Conservation (phyloP, 257 asterid genomes). For the Scutellaria barbata region DNA sequence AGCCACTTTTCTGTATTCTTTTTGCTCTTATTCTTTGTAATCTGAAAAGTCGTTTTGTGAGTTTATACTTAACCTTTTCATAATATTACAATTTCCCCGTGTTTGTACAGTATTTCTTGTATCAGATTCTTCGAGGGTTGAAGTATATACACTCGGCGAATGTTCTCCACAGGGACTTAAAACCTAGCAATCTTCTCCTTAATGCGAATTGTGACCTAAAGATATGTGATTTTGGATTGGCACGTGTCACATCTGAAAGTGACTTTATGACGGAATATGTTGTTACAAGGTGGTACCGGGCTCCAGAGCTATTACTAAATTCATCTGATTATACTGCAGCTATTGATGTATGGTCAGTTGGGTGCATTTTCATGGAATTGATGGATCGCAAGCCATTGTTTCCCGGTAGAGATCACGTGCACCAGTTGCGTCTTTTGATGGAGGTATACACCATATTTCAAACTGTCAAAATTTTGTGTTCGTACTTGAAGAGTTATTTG, state of each 20-base stretch:
- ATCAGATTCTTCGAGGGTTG: slow-evolving; percentile 97
- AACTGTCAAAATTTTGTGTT: not conserved
- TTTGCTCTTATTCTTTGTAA: slow-evolving; percentile 7
- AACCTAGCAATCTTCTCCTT: slow-evolving; percentile 95
- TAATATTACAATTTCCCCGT: slow-evolving; percentile 27
- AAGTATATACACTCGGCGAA: slow-evolving; percentile 97
- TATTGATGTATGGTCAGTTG: slow-evolving; percentile 98
- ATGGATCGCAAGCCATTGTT: slow-evolving; percentile 96
- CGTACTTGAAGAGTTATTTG: not conserved
- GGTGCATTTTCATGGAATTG: slow-evolving; percentile 98
- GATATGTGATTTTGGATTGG: slow-evolving; percentile 97
- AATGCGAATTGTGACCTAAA: slow-evolving; percentile 97
- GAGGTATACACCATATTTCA: slow-evolving; percentile 61
- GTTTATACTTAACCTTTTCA: slow-evolving; percentile 18
- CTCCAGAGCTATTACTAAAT: slow-evolving; percentile 88
- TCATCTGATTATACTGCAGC: slow-evolving; percentile 96
- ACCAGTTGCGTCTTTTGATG: slow-evolving; percentile 92
- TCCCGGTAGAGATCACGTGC: slow-evolving; percentile 98
- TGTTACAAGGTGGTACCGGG: slow-evolving; percentile 97
- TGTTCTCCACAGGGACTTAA: slow-evolving; percentile 93
- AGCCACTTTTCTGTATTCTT: not conserved
- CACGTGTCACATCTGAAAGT: slow-evolving; percentile 93
- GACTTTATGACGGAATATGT: slow-evolving; percentile 98
- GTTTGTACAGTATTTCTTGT: slow-evolving; percentile 89
- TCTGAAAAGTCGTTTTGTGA: not conserved